Evolutionary conservation across 148 eudicot genomes (phyloP).

Genomic region (Oxyria digyna): DNA sequence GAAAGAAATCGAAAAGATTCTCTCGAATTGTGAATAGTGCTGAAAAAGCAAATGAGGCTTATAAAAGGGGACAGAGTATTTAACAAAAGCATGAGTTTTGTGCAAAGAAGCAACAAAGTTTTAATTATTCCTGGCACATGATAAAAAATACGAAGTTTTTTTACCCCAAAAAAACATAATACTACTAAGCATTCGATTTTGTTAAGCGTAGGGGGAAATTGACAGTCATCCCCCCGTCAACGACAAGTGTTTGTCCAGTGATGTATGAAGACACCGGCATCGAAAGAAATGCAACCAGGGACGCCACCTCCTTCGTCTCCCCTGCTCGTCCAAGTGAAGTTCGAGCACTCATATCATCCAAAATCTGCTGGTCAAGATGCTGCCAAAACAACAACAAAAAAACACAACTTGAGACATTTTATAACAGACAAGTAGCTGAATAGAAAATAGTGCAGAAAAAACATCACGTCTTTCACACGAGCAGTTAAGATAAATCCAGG

Average conservation of each 20-base stretch:
- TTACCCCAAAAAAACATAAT: no score
- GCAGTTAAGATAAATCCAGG: constrained; percentile 43
- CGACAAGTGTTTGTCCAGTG: constrained; percentile 46
- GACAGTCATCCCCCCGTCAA: constrained; percentile 41
- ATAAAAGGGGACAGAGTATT: no score
- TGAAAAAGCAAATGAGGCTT: no score
- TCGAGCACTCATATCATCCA: constrained; percentile 22
- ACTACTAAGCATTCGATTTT: no score
- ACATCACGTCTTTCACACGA: constrained; percentile 11
- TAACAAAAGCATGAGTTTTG: no score
- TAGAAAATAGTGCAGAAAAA: neutral
- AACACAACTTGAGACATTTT: no score
- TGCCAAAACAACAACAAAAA: neutral
- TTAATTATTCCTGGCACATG: no score
- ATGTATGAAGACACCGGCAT: constrained; percentile 51
- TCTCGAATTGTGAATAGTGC: no score
- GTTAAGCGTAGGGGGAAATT: neutral
- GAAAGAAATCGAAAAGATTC: no score
- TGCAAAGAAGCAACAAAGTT: no score
- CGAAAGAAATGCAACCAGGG: constrained; percentile 51
- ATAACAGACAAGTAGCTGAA: neutral
- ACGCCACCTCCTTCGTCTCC: constrained; percentile 35
- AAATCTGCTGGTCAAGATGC: constrained; percentile 12
- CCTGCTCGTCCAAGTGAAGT: constrained; percentile 47
- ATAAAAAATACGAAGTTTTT: no score